Evolutionary conservation across 306 rosid species (phyloP).

Genomic region (Cicer judaicum): DNA sequence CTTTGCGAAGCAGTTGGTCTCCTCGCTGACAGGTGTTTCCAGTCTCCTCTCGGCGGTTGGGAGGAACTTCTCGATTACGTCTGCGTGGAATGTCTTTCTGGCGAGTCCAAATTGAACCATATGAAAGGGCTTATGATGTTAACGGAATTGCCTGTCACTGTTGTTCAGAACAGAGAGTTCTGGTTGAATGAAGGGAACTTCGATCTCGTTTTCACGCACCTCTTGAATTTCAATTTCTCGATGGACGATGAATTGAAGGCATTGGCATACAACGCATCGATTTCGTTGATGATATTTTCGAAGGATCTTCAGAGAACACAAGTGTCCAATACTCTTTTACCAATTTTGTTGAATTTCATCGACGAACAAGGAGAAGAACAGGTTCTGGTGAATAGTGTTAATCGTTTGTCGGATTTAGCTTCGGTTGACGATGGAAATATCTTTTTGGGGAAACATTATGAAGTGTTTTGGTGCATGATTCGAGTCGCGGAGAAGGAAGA

Average conservation of each 20-base stretch:
- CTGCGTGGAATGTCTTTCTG: neutral
- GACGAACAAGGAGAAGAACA: neutral
- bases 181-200: neutral
- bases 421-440: neutral
- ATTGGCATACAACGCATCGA: conserved; percentile 1
- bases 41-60: neutral
- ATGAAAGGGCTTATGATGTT: conserved; percentile 34
- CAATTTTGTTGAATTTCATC: neutral
- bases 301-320: neutral
- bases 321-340: neutral
- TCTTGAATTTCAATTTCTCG: neutral
- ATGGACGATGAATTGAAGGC: neutral
- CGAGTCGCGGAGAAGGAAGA: neutral
- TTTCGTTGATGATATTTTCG: conserved; percentile 2
- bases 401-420: neutral
- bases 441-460: neutral
- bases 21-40: conserved; percentile 4
- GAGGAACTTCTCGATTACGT: conserved; percentile 27
- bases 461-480: conserved; percentile 31
- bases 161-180: neutral
- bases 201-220: neutral
- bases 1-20: neutral
- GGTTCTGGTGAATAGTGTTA: neutral
- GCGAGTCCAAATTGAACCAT: neutral
- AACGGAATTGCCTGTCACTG: neutral